Conservation (phyloP, 2,329 filamentous ascomycete genomes). For the Neonectria magnoliae region DNA sequence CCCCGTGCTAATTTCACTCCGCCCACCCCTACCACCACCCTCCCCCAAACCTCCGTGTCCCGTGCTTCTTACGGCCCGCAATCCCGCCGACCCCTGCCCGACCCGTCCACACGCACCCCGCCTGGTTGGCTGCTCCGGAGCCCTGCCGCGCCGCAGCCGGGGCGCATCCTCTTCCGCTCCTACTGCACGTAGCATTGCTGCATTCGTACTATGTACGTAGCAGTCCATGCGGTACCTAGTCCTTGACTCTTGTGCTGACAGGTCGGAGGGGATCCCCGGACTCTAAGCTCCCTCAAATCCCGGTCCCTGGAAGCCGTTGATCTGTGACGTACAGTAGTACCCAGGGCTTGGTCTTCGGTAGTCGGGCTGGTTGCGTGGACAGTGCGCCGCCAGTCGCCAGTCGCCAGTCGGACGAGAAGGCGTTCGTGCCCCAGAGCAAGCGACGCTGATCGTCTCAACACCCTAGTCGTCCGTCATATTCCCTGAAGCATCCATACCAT, state of each 20-base stretch:
- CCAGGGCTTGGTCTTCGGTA: constrained; percentile 14
- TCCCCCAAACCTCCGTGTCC: constrained; percentile 9
- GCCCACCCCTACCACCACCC: neutral
- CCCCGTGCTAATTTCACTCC: constrained; percentile 39
- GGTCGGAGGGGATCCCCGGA: constrained; percentile 6
- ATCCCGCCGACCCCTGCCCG: constrained; percentile 22
- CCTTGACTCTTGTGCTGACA: neutral
- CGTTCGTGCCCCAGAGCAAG: neutral
- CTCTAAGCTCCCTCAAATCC: constrained; percentile 8
- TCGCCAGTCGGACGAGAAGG: neutral
- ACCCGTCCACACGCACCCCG: neutral
- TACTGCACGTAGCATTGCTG: neutral
- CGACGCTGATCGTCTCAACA: neutral
- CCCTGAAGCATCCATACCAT: neutral
- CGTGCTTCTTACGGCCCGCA: constrained; percentile 27
- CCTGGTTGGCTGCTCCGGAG: constrained; percentile 1
- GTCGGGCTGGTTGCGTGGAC: constrained; percentile 7
- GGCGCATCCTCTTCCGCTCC: neutral
- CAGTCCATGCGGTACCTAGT: neutral
- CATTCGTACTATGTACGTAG: neutral
- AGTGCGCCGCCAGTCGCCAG: constrained; percentile 14
- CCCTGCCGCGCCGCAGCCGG: neutral
- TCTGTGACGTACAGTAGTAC: constrained; percentile 3
- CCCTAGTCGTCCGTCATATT: neutral
- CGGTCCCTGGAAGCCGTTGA: constrained; percentile 17